Conservation (phyloP, 768 basidiomycete species). For the Amanita rubescens region DNA sequence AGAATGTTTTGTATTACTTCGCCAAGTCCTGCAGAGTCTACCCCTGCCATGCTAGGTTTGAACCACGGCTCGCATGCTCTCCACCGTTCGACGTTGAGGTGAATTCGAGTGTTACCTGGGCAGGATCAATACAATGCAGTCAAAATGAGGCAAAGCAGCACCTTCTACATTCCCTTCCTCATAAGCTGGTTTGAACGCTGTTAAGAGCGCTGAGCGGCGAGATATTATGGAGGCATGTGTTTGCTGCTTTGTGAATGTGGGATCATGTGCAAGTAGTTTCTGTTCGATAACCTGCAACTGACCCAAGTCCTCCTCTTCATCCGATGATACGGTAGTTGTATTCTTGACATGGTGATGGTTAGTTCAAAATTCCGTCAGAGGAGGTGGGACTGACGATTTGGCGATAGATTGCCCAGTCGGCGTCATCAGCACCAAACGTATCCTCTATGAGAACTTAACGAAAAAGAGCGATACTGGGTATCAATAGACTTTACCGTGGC, state of each 20-base stretch:
- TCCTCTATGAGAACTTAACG: constrained; percentile 51
- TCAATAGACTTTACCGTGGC: constrained; percentile 48
- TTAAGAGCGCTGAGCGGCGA: constrained; percentile 77
- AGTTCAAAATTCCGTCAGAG: not conserved
- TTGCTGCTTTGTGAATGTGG: constrained; percentile 71
- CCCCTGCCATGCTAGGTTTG: constrained; percentile 87
- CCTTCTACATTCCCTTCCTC: constrained; percentile 70
- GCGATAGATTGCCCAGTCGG: constrained; percentile 96
- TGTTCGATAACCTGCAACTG: constrained; percentile 70
- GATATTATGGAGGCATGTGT: constrained; percentile 76
- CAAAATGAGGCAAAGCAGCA: constrained; percentile 12
- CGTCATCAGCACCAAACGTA: constrained; percentile 88
- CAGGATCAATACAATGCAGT: not conserved
- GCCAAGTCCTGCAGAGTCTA: constrained; percentile 91
- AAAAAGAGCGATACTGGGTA: not conserved
- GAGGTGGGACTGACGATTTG: constrained; percentile 63
- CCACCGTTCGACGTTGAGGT: constrained; percentile 86
- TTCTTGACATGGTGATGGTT: constrained; percentile 36
- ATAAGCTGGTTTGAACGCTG: constrained; percentile 77
- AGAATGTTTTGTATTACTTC: constrained; percentile 87
- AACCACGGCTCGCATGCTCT: constrained; percentile 91
- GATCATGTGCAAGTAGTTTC: constrained; percentile 78
- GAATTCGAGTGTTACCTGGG: constrained; percentile 65
- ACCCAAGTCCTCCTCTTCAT: constrained; percentile 83
- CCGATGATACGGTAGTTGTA: constrained; percentile 63